phyloP scores from a whole-genome alignment of 2,329 filamentous ascomycete species.

The Colletotrichum sp. region DNA sequence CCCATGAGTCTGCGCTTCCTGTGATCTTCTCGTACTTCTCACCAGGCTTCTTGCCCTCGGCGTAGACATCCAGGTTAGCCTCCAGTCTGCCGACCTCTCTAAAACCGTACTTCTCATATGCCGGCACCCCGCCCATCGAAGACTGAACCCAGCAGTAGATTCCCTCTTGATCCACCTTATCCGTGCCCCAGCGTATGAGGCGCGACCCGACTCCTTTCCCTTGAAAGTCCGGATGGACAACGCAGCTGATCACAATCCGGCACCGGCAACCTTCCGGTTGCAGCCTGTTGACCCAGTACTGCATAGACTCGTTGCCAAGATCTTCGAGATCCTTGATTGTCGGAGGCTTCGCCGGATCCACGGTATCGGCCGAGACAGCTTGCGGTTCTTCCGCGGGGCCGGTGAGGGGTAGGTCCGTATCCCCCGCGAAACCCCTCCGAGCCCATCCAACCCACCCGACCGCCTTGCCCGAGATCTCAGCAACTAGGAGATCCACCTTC shows the following conservation, averaged over 20 bases:
- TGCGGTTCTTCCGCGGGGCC: neutral
- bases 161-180: conserved; percentile 32
- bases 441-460: conserved; percentile 40
- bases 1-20: conserved; percentile 25
- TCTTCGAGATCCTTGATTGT: conserved; percentile 31
- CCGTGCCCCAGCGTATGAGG: conserved; percentile 36
- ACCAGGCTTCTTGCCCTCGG: neutral
- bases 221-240: conserved; percentile 34
- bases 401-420: conserved; percentile 25
- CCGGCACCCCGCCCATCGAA: conserved; percentile 25
- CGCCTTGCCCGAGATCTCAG: conserved; percentile 31
- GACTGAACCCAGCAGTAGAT: conserved; percentile 31
- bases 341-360: neutral
- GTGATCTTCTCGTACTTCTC: neutral
- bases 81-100: conserved; percentile 17
- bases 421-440: conserved; percentile 28
- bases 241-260: conserved; percentile 38
- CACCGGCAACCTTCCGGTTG: conserved; percentile 31
- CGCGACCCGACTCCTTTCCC: conserved; percentile 35
- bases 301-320: conserved; percentile 33
- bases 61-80: neutral
- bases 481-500: conserved; percentile 35
- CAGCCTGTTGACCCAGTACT: conserved; percentile 27
- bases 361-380: neutral
- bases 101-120: conserved; percentile 36